phyloP scores from a whole-genome alignment of 176 grass and related monocot genomes.

The Eleusine coracana region DNA sequence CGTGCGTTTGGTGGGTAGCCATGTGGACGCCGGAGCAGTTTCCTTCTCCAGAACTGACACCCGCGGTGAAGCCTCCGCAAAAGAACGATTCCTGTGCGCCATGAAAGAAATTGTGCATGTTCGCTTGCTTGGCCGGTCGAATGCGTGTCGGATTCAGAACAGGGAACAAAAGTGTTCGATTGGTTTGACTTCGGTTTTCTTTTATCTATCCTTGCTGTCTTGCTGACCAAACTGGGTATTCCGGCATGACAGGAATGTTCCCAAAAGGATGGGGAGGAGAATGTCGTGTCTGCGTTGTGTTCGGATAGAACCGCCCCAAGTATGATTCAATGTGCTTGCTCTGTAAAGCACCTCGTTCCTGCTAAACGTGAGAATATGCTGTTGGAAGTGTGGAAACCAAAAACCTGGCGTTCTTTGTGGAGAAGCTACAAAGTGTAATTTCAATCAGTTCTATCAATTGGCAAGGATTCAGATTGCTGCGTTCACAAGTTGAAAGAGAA shows the following conservation, averaged over 20 bases:
- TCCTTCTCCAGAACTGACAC: background rate
- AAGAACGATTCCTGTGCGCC: conserved; percentile 4
- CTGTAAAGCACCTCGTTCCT: background rate
- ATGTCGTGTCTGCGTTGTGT: background rate
- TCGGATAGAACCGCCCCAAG: background rate
- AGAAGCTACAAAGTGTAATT: background rate
- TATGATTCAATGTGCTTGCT: background rate
- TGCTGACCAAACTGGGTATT: background rate
- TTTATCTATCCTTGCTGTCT: background rate
- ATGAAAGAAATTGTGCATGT: background rate
- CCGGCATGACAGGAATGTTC: background rate
- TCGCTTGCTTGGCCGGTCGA: background rate
- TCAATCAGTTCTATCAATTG: background rate
- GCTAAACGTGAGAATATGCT: background rate
- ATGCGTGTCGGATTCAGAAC: background rate
- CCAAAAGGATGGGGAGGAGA: background rate
- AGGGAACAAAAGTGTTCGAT: background rate
- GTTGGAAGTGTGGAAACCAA: background rate
- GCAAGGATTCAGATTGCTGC: too few species aligned
- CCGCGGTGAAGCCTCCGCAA: background rate
- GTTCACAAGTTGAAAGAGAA: background rate
- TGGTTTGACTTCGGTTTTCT: background rate
- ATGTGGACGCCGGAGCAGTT: background rate
- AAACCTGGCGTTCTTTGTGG: background rate
- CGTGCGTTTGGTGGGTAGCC: background rate